Percentiles rank a stretch among this genome's conserved stretches.
phyloP scores from a whole-genome alignment of 768 basidiomycete species.

The button mushroom (Agaricus bisporus) region DNA sequence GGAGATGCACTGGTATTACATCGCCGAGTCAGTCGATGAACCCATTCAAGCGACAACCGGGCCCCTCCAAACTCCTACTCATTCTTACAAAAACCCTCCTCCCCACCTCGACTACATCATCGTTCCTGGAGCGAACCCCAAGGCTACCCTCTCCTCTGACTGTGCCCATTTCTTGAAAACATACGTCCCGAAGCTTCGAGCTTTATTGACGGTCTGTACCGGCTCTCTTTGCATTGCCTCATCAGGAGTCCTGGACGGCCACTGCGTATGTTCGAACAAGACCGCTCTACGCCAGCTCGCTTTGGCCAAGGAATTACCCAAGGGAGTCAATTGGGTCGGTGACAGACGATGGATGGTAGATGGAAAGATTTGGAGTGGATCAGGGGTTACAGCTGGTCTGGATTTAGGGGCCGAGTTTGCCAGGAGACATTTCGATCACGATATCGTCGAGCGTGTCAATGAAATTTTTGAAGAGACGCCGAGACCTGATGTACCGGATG shows the following conservation, averaged over 20 bases:
- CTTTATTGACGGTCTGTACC: constrained; percentile 20
- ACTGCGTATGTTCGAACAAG: constrained; percentile 20
- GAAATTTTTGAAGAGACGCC: constrained; percentile 19
- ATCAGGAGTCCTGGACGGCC: constrained; percentile 21
- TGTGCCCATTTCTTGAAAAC: constrained; percentile 15
- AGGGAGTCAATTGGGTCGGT: constrained; percentile 23
- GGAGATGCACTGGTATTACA: constrained; percentile 20
- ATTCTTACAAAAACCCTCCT: constrained; percentile 17
- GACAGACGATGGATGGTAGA: constrained; percentile 22
- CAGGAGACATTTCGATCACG: constrained; percentile 18
- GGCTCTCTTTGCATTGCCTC: constrained; percentile 18
- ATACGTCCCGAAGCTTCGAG: constrained; percentile 14
- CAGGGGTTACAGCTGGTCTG: constrained; percentile 20
- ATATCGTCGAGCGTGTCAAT: constrained; percentile 16
- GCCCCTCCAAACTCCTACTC: constrained; percentile 14
- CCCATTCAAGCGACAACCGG: constrained; percentile 16
- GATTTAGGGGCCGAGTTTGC: constrained; percentile 24
- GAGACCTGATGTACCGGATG: constrained; percentile 21
- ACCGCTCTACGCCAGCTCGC: constrained; percentile 8
- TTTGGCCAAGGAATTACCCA: constrained; percentile 10
- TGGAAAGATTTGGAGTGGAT: constrained; percentile 23
- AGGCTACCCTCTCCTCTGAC: constrained; percentile 7
- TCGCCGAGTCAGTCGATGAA: constrained; percentile 12
- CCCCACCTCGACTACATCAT: constrained; percentile 19
- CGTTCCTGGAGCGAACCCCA: constrained; percentile 19